Conservation (phyloP, 129 eudicot species). For the Flaveria linearis region DNA sequence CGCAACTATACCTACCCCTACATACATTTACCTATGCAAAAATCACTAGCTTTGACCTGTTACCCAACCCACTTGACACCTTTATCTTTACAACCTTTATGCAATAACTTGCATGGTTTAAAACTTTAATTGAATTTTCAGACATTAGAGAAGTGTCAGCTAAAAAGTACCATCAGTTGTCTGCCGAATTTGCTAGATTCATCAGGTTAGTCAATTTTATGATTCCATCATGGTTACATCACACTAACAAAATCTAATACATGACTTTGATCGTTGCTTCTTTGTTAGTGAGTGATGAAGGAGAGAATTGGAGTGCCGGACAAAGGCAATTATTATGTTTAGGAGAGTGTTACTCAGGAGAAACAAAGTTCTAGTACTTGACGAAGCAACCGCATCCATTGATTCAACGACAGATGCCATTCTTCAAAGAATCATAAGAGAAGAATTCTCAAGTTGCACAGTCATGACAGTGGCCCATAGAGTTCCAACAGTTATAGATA, state of each 20-base stretch:
- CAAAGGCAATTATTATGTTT: slow-evolving; percentile 78
- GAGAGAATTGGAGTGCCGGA: slow-evolving; percentile 86
- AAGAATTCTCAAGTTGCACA: slow-evolving; percentile 62
- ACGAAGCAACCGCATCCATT: slow-evolving; percentile 94
- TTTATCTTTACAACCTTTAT: background rate
- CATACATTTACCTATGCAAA: background rate
- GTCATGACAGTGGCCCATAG: slow-evolving; percentile 78
- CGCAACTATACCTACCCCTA: background rate
- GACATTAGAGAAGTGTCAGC: slow-evolving; percentile 88
- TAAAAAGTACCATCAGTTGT: slow-evolving; percentile 54
- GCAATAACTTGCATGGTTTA: background rate
- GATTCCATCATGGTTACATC: background rate
- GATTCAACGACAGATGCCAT: slow-evolving; percentile 72
- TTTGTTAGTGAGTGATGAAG: slow-evolving; percentile 43
- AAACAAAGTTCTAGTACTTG: slow-evolving; percentile 63
- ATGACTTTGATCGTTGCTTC: no score
- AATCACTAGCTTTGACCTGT: background rate
- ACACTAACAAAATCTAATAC: background rate
- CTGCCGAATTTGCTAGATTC: slow-evolving; percentile 76
- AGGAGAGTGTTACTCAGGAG: slow-evolving; percentile 66
- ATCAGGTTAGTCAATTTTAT: slow-evolving; percentile 49
- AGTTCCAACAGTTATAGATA: slow-evolving; percentile 78
- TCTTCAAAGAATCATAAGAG: slow-evolving; percentile 61
- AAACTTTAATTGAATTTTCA: slow-evolving; percentile 23
- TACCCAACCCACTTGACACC: background rate